Evolutionary conservation across 441 rosid species (phyloP).

Genomic region (Francoa sonchifolia): DNA sequence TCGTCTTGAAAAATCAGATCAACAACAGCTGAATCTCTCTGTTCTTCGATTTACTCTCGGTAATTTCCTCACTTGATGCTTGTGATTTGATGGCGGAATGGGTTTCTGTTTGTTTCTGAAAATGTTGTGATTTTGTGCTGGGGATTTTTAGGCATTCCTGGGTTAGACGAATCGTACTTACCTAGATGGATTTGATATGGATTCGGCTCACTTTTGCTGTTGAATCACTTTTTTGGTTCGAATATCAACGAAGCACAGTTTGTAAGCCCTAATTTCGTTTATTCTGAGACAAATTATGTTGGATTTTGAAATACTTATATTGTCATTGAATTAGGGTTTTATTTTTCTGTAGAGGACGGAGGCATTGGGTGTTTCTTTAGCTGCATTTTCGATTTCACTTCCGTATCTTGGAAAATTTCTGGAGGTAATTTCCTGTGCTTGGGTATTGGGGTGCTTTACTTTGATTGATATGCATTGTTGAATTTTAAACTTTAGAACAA

Average conservation of each 20-base stretch:
- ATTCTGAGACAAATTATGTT: conserved; percentile 4
- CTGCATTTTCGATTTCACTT: conserved; percentile 61
- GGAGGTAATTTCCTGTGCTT: conserved; percentile 30
- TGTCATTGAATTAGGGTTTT: neutral
- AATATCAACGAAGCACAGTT: conserved; percentile 48
- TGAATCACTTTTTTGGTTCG: conserved; percentile 60
- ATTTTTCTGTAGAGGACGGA: conserved; percentile 47
- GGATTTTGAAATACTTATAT: neutral
- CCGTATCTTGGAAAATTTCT: conserved; percentile 82
- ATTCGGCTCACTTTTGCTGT: conserved; percentile 65
- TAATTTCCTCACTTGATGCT: conserved; percentile 5
- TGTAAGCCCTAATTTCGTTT: conserved; percentile 20
- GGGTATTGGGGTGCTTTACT: neutral
- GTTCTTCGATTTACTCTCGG: conserved; percentile 90
- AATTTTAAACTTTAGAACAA: neutral
- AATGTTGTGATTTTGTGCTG: neutral
- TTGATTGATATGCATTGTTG: neutral
- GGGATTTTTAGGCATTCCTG: conserved; percentile 48
- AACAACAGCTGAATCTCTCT: conserved; percentile 57
- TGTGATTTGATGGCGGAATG: neutral
- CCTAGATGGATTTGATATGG: conserved; percentile 92
- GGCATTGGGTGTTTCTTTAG: conserved; percentile 64
- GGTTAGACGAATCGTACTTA: conserved; percentile 74
- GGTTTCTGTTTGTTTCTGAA: neutral
- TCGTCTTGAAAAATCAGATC: neutral